These are phyloP conservation scores for Phytophthora ohioensis DNA, from an alignment of 352 stramenopile species.

Conservation along the genomic window DNA sequence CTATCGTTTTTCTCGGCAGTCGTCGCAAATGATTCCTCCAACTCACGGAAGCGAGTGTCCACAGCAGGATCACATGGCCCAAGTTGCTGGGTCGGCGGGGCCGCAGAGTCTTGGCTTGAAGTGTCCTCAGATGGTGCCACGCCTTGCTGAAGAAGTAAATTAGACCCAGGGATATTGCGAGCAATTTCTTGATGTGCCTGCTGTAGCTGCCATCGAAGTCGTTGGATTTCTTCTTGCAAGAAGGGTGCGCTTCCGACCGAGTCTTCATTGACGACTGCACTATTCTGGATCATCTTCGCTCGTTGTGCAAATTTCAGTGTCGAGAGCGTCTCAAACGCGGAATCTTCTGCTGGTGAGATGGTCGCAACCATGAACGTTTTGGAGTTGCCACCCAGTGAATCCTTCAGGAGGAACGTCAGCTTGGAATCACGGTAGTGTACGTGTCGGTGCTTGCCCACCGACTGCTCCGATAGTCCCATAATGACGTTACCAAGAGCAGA, in stretches of 20 bases:
- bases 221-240: conserved; percentile 80
- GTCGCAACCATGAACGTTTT: conserved; percentile 91
- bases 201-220: conserved; percentile 67
- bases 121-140: conserved; percentile 4
- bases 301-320: conserved; percentile 89
- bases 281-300: conserved; percentile 89
- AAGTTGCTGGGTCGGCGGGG: conserved; percentile 7
- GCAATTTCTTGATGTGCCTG: conserved; percentile 49
- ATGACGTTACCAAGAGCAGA: conserved; percentile 97
- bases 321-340: conserved; percentile 84
- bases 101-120: conserved; percentile 28
- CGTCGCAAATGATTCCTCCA: conserved; percentile 69
- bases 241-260: conserved; percentile 64
- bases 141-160: conserved; percentile 24
- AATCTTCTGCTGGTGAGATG: conserved; percentile 86
- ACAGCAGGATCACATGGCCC: conserved; percentile 45
- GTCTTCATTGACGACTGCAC: conserved; percentile 87
- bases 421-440: conserved; percentile 90
- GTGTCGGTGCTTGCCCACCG: conserved; percentile 80
- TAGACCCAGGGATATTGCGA: conserved; percentile 29
- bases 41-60: conserved; percentile 58
- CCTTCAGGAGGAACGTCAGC: conserved; percentile 86
- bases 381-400: conserved; percentile 86
- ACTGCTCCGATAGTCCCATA: conserved; percentile 86
- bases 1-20: conserved; percentile 69